Conservation (phyloP, 169 alveolate species). For the Eimeria mitis region DNA sequence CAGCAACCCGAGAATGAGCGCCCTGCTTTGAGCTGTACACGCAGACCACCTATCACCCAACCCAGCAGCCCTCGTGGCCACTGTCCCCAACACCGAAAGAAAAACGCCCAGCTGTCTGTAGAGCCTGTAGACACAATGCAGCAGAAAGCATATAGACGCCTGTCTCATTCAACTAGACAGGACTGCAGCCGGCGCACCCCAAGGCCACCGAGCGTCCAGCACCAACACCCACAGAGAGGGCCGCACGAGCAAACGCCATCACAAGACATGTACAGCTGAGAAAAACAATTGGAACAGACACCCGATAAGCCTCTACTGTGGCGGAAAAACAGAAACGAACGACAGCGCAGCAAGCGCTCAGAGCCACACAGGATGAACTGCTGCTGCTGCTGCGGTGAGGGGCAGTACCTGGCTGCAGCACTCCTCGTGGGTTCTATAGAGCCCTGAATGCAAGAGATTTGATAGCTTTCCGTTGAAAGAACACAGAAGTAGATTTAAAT, state of each 20-base stretch:
- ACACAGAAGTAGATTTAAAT: neutral
- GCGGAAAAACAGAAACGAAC: neutral
- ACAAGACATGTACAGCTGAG: neutral
- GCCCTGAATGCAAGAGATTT: neutral
- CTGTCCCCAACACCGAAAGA: too few species aligned
- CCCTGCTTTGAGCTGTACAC: neutral
- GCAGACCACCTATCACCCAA: neutral
- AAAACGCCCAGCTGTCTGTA: neutral
- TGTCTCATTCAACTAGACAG: neutral
- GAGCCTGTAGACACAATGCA: neutral
- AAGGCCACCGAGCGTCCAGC: neutral
- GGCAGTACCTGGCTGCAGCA: constrained; percentile 53
- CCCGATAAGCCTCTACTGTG: neutral
- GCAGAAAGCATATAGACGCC: neutral
- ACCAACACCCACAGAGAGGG: neutral
- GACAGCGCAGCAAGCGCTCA: neutral
- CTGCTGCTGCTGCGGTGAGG: constrained; percentile 24
- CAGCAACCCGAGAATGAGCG: neutral
- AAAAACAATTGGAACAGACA: neutral
- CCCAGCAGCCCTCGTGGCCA: neutral
- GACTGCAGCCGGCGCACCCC: neutral
- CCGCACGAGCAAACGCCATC: neutral
- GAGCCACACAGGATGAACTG: constrained; percentile 15
- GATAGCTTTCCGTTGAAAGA: neutral
- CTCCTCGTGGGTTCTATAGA: neutral